Base-by-base conservation (phyloP, 2,329 filamentous ascomycete genomes). In the Thielaviopsis euricoi region DNA sequence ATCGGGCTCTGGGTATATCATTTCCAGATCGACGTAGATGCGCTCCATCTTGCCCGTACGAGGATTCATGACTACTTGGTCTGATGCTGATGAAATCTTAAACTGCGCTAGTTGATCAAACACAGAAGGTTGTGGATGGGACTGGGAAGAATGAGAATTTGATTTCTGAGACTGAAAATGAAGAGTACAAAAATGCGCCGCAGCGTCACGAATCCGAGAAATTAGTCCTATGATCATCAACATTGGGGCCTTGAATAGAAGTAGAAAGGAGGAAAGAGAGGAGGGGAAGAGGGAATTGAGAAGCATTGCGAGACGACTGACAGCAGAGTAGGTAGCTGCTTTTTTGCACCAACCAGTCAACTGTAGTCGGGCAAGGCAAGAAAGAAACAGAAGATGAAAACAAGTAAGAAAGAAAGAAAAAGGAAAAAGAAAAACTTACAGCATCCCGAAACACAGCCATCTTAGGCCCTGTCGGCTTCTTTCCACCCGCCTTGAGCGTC, bases 201-300 rank as follows among this genome's bases (percentile, higher is more conserved):
- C 53, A 55, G 56, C 59, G 59, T 49, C 52, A 52, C 53, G 53
- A 55, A 48, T 33, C 52, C 59, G 78, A 81, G 79, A 69, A n/a
- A 91, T 96, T 95, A 96, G 90, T 95, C 89, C 90, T 96, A 81
- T 80, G 77, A 79, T 83, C 77, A 89, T 93, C 88, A 93, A 93
- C 81, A 89, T 77, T 70, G 77, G 78, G 75, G 68, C 72, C 22
- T 58, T 60, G 37, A 33, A 46, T 21, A 19, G 50, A 21, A 40
- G 37, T 29, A 40, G 23, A 10, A n/a, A 46, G 29, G 49, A 10
- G 21, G 23, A 12, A 17, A 43, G 9, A 19, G 9, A 13, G 17
- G 19, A 25, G 23, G 6, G 33, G 17, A n/a, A 6, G 15, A n/a
- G 13, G n/a, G 21, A 48, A 15, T 5, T 17, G 37, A 17, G 17